A percentile compares a stretch with the other conserved stretches of the same genome.
Evolutionary conservation across 768 basidiomycete genomes (phyloP).

Genomic region (Tremella mesenterica): DNA sequence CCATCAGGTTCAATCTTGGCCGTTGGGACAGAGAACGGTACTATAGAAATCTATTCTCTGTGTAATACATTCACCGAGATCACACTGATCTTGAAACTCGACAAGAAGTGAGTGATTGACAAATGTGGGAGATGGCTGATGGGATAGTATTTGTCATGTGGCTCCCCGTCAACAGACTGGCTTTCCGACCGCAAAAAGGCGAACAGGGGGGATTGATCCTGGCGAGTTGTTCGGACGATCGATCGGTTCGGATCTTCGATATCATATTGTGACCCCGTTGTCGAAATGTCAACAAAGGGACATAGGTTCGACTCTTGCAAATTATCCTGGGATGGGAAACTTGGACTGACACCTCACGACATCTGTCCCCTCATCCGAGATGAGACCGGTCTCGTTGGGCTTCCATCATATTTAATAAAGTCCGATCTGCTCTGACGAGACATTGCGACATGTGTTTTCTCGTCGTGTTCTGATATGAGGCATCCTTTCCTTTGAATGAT

Average conservation of each 20-base stretch:
- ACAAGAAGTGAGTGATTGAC: slow-evolving; percentile 14
- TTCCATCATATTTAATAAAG: too few species aligned
- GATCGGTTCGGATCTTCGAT: slow-evolving; percentile 69
- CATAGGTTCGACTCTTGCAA: too few species aligned
- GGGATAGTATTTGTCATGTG: slow-evolving; percentile 59
- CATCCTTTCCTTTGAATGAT: too few species aligned
- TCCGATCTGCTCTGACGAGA: too few species aligned
- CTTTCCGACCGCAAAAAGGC: slow-evolving; percentile 57
- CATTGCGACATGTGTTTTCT: too few species aligned
- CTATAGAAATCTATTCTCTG: slow-evolving; percentile 58
- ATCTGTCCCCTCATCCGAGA: too few species aligned
- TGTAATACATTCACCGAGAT: slow-evolving; percentile 50
- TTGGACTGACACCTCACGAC: too few species aligned
- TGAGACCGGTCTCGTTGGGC: too few species aligned
- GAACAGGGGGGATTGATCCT: slow-evolving; percentile 48
- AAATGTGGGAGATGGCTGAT: not conserved
- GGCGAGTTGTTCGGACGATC: slow-evolving; percentile 87
- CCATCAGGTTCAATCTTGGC: slow-evolving; percentile 58
- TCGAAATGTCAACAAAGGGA: too few species aligned
- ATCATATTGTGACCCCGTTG: too few species aligned
- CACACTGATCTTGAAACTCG: slow-evolving; percentile 48
- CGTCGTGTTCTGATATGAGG: too few species aligned
- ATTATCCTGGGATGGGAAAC: too few species aligned
- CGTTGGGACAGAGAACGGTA: slow-evolving; percentile 75
- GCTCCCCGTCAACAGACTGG: slow-evolving; percentile 68